These are phyloP conservation scores for Amylocarpus encephaloides DNA, from an alignment of 2,329 filamentous ascomycete genomes.

Conservation along the genomic window DNA sequence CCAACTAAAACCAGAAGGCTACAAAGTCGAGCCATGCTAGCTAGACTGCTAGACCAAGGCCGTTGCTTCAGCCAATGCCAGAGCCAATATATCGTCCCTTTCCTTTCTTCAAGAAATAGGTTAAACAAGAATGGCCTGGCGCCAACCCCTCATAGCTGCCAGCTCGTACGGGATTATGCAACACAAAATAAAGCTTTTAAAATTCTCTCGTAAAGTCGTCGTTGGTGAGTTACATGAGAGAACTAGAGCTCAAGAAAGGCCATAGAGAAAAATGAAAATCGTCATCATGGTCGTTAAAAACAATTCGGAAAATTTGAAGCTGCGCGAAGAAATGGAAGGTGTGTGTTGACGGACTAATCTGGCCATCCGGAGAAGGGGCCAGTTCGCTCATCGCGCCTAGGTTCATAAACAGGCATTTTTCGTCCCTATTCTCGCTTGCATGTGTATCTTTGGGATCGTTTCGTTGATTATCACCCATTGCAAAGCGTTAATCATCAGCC, in stretches of 20 bases:
- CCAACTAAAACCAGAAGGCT: too few relatives aligned
- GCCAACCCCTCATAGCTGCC: too few relatives aligned
- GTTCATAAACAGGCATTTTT: constrained; percentile 29
- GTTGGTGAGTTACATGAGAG: constrained; percentile 33
- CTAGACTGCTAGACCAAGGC: too few relatives aligned
- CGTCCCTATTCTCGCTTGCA: constrained; percentile 18
- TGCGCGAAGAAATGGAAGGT: constrained; percentile 18
- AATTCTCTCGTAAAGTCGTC: constrained; percentile 36
- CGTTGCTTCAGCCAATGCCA: too few relatives aligned
- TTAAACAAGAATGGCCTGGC: too few relatives aligned
- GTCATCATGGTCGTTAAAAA: constrained; percentile 37
- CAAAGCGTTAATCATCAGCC: constrained; percentile 41
- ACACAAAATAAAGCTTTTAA: constrained; percentile 31
- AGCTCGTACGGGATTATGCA: neutral
- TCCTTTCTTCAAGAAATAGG: too few relatives aligned
- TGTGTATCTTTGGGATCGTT: constrained; percentile 28
- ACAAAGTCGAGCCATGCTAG: too few relatives aligned
- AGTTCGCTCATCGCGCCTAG: constrained; percentile 20
- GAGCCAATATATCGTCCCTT: too few relatives aligned
- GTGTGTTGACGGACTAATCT: constrained; percentile 1
- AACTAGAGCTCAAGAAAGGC: constrained; percentile 21
- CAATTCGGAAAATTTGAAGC: constrained; percentile 25
- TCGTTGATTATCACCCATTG: constrained; percentile 32
- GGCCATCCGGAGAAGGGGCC: constrained; percentile 22
- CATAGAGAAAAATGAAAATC: constrained; percentile 31